Evolutionary conservation across 345 rosid genomes (phyloP), one percentile per base, ranked within the genome.

Genomic region (Salix koriyanagi): DNA sequence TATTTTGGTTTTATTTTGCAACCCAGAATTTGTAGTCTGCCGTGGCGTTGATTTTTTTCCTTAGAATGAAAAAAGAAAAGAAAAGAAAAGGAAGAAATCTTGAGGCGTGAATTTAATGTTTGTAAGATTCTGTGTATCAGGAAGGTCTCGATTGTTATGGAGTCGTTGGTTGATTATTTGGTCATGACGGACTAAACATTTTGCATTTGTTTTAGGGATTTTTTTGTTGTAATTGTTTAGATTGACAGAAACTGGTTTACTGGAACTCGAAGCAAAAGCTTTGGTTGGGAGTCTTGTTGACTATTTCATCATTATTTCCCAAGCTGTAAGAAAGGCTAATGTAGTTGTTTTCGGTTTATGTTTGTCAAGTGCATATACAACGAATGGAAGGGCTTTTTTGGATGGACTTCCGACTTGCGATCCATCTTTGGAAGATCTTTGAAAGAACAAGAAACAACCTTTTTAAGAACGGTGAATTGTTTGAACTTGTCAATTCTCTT

Each of bases 321-420:
- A 30, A 25, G 41, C 14, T 44, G 65, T 2, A 34, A 18, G 18
- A 23, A 58, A 68, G 39, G 37, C 65, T 78, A 21, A 66, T 54
- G 0, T 46, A 21, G 3, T 25, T 50, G 62, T n/a, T 60, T n/a
- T 25, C 23, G 48, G 44, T 39, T 67, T 15, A n/a, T 1, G 9
- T 15, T 30, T 52, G 32, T 81, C 76, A 72, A 96, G 99, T 92
- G 89, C 78, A 77, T 93, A 83, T 93, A 93, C 84, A 88, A 90
- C 76, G 96, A 91, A 81, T 92, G 94, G 99, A 93, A 89, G 81
- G 94, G 94, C 36, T 76, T 96, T 67, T 85, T 91, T 70, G 92
- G 89, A 72, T 88, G 93, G 87, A 77, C 91, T 65, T 87, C 88
- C 77, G 92, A 89, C 80, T 52, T 88, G 68, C 87, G 90, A 19